Base-by-base conservation (phyloP, 1,284 basidiomycete species). In the Cryptococcus depauperatus region DNA sequence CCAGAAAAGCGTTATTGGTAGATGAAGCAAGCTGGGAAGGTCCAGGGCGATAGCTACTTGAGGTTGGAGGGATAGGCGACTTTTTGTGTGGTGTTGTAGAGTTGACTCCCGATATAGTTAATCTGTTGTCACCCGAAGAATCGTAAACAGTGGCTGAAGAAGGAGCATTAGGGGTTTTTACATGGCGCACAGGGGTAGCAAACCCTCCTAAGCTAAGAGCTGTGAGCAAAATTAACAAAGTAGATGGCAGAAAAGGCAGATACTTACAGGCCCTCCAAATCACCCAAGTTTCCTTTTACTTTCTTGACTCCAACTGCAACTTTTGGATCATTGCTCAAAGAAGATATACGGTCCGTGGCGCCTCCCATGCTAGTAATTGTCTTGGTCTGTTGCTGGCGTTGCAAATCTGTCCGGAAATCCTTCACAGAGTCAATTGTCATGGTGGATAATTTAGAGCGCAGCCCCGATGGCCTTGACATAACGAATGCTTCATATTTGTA, bases 401-500 rank as follows among this genome's bases (percentile, higher is more conserved):
- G 67, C 10, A 73, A 62, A 49, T 72, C 68, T 44, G 61, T 63
- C 29, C 63, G 58, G 44, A 74, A 53, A 47, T 73, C 70, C 11
- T 66, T 53, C 21, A 62, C 59, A 22, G 66, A 66, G 26, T 65
- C 62, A n/a, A 72, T 48, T 3, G 57, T 67, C 21, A 71, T 52
- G 8, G 35, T 50, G 13, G 64, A 54, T 22, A 69, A 46, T 48
- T 66, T 68, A 26, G 61, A 56, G n/a, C 67, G 57, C 14, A 69
- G 50, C 4, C 61, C 62, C 3, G 64, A 62, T 18, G 70, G 64
- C 8, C 65, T 58, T 18, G 67, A 66, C 44, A 73, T 51, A 25
- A 72, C 56, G 48, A 72, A 72, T 2, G 72, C 72, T 51, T 74
- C 73, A 58, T 72, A 72, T 51, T 73, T 73, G 68, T 62, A 74